These are phyloP conservation scores for Gnomoniopsis smithogilvyi DNA, from an alignment of 2,329 filamentous ascomycete species.

Conservation along the genomic window DNA sequence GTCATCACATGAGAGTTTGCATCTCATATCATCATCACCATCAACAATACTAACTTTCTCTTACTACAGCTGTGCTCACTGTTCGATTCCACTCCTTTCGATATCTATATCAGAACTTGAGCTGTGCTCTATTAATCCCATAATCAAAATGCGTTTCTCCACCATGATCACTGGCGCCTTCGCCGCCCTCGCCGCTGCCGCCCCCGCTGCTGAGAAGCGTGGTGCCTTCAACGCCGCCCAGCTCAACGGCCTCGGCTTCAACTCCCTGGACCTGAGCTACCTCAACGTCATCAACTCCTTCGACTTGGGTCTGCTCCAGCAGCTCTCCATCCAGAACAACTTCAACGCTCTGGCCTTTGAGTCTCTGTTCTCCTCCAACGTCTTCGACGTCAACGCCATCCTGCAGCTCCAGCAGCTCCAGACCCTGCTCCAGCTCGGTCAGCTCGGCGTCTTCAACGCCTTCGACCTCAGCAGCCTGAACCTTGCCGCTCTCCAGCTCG, in stretches of 20 bases:
- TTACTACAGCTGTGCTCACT: constrained; percentile 50
- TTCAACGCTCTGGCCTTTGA: constrained; percentile 42
- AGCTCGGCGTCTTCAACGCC: constrained; percentile 27
- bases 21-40: constrained; percentile 22
- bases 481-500: constrained; percentile 26
- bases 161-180: constrained; percentile 42
- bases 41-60: background rate
- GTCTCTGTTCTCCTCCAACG: constrained; percentile 36
- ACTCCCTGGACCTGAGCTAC: constrained; percentile 40
- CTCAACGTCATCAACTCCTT: constrained; percentile 45
- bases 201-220: constrained; percentile 37
- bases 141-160: constrained; percentile 47
- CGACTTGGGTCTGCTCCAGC: constrained; percentile 39
- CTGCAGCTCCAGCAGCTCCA: constrained; percentile 40
- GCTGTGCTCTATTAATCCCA: constrained; percentile 40
- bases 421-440: constrained; percentile 32
- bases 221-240: constrained; percentile 35
- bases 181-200: constrained; percentile 41
- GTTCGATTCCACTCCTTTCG: constrained; percentile 40
- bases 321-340: constrained; percentile 41
- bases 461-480: constrained; percentile 26
- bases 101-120: constrained; percentile 35
- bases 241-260: constrained; percentile 40
- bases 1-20: background rate
- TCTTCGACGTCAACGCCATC: constrained; percentile 38